Percentiles rank a stretch among this genome's conserved stretches.
Evolutionary conservation across 2,329 filamentous ascomycete species (phyloP).

Genomic region (Aspergillus pseudoglaucus): DNA sequence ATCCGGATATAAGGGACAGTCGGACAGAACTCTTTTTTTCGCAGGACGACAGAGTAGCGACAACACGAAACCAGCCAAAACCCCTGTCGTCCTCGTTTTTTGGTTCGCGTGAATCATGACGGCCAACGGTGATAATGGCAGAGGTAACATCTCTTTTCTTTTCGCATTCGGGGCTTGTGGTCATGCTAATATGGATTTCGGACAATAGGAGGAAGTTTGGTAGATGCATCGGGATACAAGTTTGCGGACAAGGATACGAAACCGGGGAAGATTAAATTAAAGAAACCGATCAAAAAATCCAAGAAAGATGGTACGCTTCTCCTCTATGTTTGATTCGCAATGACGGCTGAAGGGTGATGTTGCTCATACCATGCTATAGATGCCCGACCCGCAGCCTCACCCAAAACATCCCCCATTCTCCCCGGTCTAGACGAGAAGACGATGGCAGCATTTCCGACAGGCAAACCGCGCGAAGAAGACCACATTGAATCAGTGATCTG

Average conservation of each 20-base stretch:
- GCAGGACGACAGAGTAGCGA: no score
- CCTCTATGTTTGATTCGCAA: background rate
- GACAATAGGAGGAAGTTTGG: slow-evolving; percentile 26
- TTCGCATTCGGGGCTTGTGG: no score
- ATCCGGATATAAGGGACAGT: no score
- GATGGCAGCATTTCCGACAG: slow-evolving; percentile 72
- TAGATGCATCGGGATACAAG: slow-evolving; percentile 42
- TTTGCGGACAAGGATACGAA: slow-evolving; percentile 41
- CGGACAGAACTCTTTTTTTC: no score
- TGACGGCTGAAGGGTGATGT: background rate
- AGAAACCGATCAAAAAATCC: slow-evolving; percentile 29
- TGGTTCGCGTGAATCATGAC: slow-evolving; percentile 23
- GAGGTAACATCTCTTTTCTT: slow-evolving; percentile 20
- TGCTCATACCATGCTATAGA: background rate
- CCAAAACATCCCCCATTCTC: slow-evolving; percentile 37
- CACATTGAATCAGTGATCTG: slow-evolving; percentile 72
- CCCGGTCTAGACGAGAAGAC: slow-evolving; percentile 65
- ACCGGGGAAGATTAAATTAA: slow-evolving; percentile 40
- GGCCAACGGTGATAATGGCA: slow-evolving; percentile 28
- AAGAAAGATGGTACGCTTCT: slow-evolving; percentile 25
- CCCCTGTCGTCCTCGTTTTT: background rate
- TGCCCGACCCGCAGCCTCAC: slow-evolving; percentile 25
- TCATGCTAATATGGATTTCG: background rate
- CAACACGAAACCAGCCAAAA: no score
- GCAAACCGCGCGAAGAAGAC: slow-evolving; percentile 77